Evolutionary conservation across 495 filamentous ascomycete genomes (phyloP).

Genomic region (Neurospora sp.): DNA sequence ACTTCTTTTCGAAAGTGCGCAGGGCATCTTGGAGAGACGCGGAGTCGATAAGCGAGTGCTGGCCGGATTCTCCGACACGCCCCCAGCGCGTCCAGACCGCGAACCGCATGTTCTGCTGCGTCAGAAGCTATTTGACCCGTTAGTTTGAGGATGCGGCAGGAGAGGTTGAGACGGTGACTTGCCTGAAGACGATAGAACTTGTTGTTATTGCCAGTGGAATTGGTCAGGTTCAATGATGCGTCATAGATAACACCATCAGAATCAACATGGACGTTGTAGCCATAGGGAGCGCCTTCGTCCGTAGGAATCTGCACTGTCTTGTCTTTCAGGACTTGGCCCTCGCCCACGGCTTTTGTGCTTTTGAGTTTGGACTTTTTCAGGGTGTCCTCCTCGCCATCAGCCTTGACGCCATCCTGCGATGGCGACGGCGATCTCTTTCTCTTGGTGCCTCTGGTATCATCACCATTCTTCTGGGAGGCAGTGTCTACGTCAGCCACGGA

Average conservation of each 20-base stretch:
- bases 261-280: conserved; percentile 55
- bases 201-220: conserved; percentile 53
- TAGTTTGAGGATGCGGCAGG: conserved; percentile 2
- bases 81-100: conserved; percentile 66
- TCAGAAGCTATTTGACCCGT: conserved; percentile 24
- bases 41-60: conserved; percentile 38
- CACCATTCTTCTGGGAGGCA: not conserved
- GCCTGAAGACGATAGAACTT: conserved; percentile 64
- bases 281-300: conserved; percentile 29
- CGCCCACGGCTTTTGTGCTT: conserved; percentile 21
- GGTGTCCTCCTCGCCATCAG: conserved; percentile 1
- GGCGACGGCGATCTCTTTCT: conserved; percentile 17
- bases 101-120: conserved; percentile 22
- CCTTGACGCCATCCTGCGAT: not conserved
- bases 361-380: conserved; percentile 11
- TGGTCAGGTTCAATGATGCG: conserved; percentile 51
- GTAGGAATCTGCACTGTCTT: conserved; percentile 37
- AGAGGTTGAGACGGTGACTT: conserved; percentile 2
- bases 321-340: conserved; percentile 35
- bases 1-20: conserved; percentile 55
- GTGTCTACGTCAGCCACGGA: conserved; percentile 1
- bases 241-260: conserved; percentile 52
- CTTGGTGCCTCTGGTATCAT: not conserved
- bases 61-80: conserved; percentile 64
- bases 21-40: conserved; percentile 38